Base-by-base conservation (phyloP, 1,284 basidiomycete genomes). In the Tilletiopsis washingtonensis region DNA sequence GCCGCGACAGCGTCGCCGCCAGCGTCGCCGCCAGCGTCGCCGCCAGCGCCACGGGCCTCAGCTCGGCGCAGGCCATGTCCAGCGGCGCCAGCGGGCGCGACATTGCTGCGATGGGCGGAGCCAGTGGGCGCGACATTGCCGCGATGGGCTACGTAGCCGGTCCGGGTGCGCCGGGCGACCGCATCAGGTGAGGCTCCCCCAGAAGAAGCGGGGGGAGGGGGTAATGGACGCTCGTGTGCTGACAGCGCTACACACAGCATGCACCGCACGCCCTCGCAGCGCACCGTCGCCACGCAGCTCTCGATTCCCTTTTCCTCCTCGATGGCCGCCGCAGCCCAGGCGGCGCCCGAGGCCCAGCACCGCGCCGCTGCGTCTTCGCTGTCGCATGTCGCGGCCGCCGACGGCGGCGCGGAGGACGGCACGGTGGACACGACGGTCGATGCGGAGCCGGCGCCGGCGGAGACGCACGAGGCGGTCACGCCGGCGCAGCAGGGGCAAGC, bases 271-370 rank as follows among this genome's bases (percentile, higher is more conserved):
- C 54, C 64, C 11, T 69, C 66, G 21, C 64, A 63, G 37, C 54
- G 58, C 38, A 69, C 66, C 3, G 57, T 67, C 25, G 64, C 64
- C 0, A 69, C 66, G 5, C 66, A 69, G 52, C 41, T 62, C 6
- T 66, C 63, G 11, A 48, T 67, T 4, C 66, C 66, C 5, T 37
- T 67, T 11, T 68, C 66, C 15, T 34, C 54, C 1, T 58, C 61
- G 5, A 47, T 40, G 14, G 21, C 9, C 37, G 37, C 37, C 20
- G 37, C n/a, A n/a, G n/a, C n/a, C n/a, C n/a, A n/a, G n/a, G n/a
- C n/a, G n/a, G n/a, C n/a, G n/a, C n/a, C n/a, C n/a, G n/a, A n/a
- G n/a, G n/a, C n/a, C n/a, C n/a, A n/a, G n/a, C n/a, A n/a, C n/a
- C n/a, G n/a, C n/a, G n/a, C n/a, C n/a, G n/a, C n/a, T n/a, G n/a